Base-by-base conservation (phyloP, 805 yeast genomes). In the Candida germanica region DNA sequence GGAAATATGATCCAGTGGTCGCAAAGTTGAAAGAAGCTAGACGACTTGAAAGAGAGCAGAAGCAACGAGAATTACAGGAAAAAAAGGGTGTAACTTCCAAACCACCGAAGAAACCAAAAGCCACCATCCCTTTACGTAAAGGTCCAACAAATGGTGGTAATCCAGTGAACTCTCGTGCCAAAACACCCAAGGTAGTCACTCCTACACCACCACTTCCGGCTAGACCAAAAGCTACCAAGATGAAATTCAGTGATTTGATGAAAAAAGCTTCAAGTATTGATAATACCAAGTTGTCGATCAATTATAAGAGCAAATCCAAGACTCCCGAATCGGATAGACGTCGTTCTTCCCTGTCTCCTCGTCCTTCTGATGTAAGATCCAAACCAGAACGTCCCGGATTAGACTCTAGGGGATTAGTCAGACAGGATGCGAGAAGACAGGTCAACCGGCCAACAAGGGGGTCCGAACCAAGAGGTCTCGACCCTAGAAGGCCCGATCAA, bases 201-300 rank as follows among this genome's bases (percentile, higher is more conserved):
- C 14, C 46, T 20, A 23, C 12, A 8, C 33, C 38, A 5, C 24
- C 31, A 21, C 26, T n/a, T 11, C 10, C 23, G 20, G 10, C 31
- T 11, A 25, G 26, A 10, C 38, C 39, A 12, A 35, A 38, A 19
- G 35, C 44, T 5, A 36, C 24, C n/a, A 32, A 43, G 44, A 45
- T 81, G 54, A 75, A 79, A 12, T 83, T 81, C 51, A 71, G 70
- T 37, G 85, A 84, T 29, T 66, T 83, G 35, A 77, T 83, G 84
- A 76, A 76, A 50, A 76, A 77, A 52, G 93, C 91, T 0, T 73
- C 73, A 10, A 59, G 62, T 9, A 73, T 83, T 2, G 84, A 82
- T 50, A 64, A 69, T 35, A 50, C 54, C 36, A 66, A 64, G 44
- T 51, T 67, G 30, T 58, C 66, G 8, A 62, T 67, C 19, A 46